These are phyloP conservation scores for Centella asiatica DNA, from an alignment of 129 eudicot species.

Conservation along the genomic window DNA sequence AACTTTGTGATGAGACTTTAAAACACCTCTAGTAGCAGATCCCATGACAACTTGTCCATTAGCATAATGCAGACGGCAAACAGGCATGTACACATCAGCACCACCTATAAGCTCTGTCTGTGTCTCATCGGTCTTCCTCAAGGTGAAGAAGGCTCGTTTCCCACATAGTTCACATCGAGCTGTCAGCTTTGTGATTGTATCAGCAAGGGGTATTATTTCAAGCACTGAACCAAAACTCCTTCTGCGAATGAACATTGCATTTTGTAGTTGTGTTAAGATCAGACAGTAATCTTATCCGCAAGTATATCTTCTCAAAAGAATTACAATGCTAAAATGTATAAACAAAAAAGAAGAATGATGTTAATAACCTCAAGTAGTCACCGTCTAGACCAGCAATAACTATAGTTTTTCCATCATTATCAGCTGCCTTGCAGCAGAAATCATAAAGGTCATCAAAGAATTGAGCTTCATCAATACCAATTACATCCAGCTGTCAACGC, in stretches of 20 bases:
- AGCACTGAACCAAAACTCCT: slow-evolving; percentile 98
- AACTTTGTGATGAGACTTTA: slow-evolving; percentile 11
- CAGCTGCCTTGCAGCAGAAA: slow-evolving; percentile 88
- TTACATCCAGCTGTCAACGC: slow-evolving; percentile 71
- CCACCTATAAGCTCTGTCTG: slow-evolving; percentile 79
- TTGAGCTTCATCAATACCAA: slow-evolving; percentile 96
- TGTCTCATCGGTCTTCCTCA: slow-evolving; percentile 57
- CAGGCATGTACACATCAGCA: slow-evolving; percentile 87
- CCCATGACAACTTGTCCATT: slow-evolving; percentile 37
- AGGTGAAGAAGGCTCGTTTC: slow-evolving; percentile 65
- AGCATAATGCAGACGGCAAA: slow-evolving; percentile 88
- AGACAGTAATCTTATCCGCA: neutral
- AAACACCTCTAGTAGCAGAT: slow-evolving; percentile 18
- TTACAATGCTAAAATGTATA: neutral
- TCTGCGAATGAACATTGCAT: slow-evolving; percentile 36
- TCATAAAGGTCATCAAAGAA: slow-evolving; percentile 91
- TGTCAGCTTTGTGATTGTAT: slow-evolving; percentile 74
- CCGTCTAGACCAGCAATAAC: slow-evolving; percentile 95
- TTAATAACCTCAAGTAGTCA: slow-evolving; percentile 70
- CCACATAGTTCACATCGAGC: slow-evolving; percentile 90
- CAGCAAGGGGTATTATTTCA: slow-evolving; percentile 83
- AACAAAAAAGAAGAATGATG: neutral
- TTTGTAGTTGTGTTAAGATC: neutral
- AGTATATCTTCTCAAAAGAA: neutral
- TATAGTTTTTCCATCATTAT: slow-evolving; percentile 70